Base-by-base conservation (phyloP, 2,329 filamentous ascomycete genomes). In the Sarocladium brachiariae region DNA sequence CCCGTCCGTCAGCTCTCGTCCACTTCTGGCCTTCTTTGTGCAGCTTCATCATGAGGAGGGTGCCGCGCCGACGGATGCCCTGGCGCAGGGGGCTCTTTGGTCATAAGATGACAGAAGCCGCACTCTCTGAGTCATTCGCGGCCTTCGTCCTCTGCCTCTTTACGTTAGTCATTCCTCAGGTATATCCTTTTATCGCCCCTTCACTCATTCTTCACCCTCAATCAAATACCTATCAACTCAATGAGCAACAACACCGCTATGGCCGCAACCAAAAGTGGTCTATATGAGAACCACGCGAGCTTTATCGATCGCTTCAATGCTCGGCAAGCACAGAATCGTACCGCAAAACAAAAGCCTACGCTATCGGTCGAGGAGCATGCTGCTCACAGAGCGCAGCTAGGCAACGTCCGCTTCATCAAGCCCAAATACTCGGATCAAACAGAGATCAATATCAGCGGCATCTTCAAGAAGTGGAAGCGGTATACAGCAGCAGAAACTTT, bases 391-490 rank as follows among this genome's bases (percentile, higher is more conserved):
- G 52, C 53, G 37, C 31, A 57, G 51, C 51, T 60, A 3, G 50
- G 52, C 39, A 50, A 48, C 6, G 48, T 60, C 6, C 35, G 31
- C 50, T 60, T 59, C 9, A 53, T 60, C 14, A 54, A 56, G 50
- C 58, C 51, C 1, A 58, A 54, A 18, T 58, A 57, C 50, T 55
- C 54, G 43, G 24, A 54, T 16, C 6, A 57, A 51, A 59, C 51
- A 9, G 27, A 58, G 45, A 58, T 61, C 23, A 61, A 61, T 24
- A 34, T 61, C 13, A 52, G 39, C 34, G 51, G 57, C 11, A 57
- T 61, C 27, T 57, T 53, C 9, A 50, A 50, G 19, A 59, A 59
- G 55, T 60, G 37, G 58, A 57, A 53, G 51, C 37, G 31, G 55
- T 61, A 57, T 48, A 34, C 39, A 41, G 21, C 37, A 41, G 37